These are phyloP conservation scores for Paramyrothecium roridum DNA, from an alignment of 2,329 filamentous ascomycete genomes.

Conservation along the genomic window DNA sequence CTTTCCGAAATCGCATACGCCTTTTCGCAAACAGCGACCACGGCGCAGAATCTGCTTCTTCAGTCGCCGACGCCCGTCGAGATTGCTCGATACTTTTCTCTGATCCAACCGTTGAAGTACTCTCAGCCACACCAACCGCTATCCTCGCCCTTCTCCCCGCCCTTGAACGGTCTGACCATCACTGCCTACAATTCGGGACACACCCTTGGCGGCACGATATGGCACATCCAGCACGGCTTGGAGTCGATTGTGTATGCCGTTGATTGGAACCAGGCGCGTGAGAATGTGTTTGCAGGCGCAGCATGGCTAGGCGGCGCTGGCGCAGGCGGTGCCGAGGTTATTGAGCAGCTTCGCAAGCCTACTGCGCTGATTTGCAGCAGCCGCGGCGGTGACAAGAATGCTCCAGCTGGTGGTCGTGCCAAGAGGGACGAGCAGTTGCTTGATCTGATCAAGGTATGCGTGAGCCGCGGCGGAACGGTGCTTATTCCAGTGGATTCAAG, in stretches of 20 bases:
- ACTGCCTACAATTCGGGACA: conserved; percentile 97
- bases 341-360: conserved; percentile 88
- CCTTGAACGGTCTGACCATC: conserved; percentile 86
- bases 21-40: conserved; percentile 46
- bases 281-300: conserved; percentile 90
- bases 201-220: conserved; percentile 94
- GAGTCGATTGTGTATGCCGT: conserved; percentile 97
- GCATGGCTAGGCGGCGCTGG: conserved; percentile 87
- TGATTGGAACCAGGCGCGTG: conserved; percentile 96
- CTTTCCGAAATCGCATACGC: conserved; percentile 63
- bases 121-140: conserved; percentile 92
- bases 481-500: conserved; percentile 94
- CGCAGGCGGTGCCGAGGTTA: conserved; percentile 80
- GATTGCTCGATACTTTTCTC: conserved; percentile 86
- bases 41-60: conserved; percentile 54
- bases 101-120: conserved; percentile 92
- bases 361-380: conserved; percentile 93
- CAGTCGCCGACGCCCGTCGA: conserved; percentile 79
- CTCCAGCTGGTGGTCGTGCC: conserved; percentile 68
- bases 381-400: conserved; percentile 69
- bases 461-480: conserved; percentile 82
- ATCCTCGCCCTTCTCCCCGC: conserved; percentile 81
- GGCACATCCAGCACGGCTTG: conserved; percentile 95
- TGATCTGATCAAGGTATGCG: conserved; percentile 74
- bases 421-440: conserved; percentile 85